Base-by-base conservation (phyloP, 2,329 filamentous ascomycete genomes). In the Beauveria rudraprayagi region DNA sequence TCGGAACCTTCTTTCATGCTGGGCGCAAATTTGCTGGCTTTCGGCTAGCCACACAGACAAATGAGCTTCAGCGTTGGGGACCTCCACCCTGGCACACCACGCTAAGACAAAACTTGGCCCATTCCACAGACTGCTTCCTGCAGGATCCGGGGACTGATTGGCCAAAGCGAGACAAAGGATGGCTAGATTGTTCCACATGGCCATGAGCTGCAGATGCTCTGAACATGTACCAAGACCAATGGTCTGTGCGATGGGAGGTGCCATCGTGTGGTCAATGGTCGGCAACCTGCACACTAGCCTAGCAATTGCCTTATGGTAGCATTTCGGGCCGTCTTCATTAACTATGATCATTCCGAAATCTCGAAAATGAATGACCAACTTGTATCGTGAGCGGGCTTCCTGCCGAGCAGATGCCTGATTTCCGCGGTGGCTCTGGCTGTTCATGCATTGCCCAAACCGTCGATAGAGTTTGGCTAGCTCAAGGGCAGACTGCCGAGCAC, bases 171-270 rank as follows among this genome's bases (percentile, higher is more conserved):
- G 22, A 43, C 22, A 24, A 22, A 22, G 43, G n/a, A 48, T 44
- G 56, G 56, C 50, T 53, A 60, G 56, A 37, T 53, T 41, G 48
- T 44, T 53, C 56, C 56, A 60, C 47, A 37, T 19, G 2, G 48
- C 26, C 56, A 17, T 28, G 43, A 10, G n/a, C 54, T 47, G 56
- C 22, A 51, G 56, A 51, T 58, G 37, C 40, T 51, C 30, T 57
- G 22, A 28, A 30, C n/a, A 41, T 19, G 30, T 47, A 40, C 46
- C 56, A 50, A 51, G 56, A 50, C 46, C 24, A n/a, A 30, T 52
- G 47, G 56, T 59, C 56, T 59, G 56, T 59, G 56, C 47, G 56
- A 59, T 24, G 47, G 9, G n/a, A 58, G 30, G 46, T 58, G 56
- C 56, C 47, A 59, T 59, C 56, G 46, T 17, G 56, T 34, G n/a